Conservation (phyloP, 1,284 basidiomycete genomes). For the Puccinia novopanici region DNA sequence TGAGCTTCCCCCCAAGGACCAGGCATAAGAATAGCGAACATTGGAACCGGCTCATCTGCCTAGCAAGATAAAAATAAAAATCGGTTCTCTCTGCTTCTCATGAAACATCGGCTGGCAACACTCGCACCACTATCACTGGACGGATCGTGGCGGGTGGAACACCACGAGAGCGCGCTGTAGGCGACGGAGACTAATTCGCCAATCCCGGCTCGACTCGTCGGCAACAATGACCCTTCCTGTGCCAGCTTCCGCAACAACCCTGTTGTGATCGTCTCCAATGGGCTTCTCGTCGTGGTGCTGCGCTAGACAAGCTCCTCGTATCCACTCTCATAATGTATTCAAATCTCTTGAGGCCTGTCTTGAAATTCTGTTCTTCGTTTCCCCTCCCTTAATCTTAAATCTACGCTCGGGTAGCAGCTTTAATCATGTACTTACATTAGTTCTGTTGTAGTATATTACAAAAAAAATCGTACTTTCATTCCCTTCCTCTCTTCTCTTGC, state of each 20-base stretch:
- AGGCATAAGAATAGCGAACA: not conserved
- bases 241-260: not conserved
- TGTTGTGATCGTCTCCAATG: not conserved
- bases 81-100: not conserved
- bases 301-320: not conserved
- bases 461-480: not conserved
- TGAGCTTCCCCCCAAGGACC: not conserved
- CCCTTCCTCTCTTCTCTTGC: too few species aligned
- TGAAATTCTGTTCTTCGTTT: not conserved
- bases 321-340: not conserved
- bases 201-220: too few species aligned
- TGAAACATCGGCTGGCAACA: not conserved
- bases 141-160: not conserved
- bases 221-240: too few species aligned
- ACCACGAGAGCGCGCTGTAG: too few species aligned
- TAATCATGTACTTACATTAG: conserved; percentile 16
- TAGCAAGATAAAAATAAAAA: not conserved
- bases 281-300: not conserved
- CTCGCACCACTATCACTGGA: not conserved
- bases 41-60: not conserved
- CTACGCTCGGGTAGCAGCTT: conserved; percentile 10
- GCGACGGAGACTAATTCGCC: too few species aligned
- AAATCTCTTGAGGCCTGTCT: not conserved
- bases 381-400: not conserved
- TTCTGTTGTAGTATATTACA: not conserved